phyloP scores from a whole-genome alignment of 2,329 filamentous ascomycete species.

The Aspergillus sp. region DNA sequence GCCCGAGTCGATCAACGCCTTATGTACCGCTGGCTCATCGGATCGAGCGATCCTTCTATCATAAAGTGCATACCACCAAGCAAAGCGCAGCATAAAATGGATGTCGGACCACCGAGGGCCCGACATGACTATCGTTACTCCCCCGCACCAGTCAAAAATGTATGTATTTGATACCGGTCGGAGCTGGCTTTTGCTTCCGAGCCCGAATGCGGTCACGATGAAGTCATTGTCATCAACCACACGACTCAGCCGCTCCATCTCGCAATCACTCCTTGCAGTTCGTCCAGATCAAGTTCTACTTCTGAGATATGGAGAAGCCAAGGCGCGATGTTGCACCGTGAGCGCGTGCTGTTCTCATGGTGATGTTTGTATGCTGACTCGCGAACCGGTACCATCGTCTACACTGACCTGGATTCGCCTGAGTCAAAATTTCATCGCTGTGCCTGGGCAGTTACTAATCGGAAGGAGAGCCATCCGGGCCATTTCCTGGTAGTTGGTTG shows the following conservation, averaged over 20 bases:
- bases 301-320: not conserved
- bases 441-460: not conserved
- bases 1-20: not conserved
- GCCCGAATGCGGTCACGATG: slow-evolving; percentile 11
- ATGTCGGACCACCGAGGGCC: not conserved
- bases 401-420: too few species aligned
- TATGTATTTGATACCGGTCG: not conserved
- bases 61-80: not conserved
- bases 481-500: too few species aligned
- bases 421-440: not conserved
- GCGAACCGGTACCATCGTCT: not conserved
- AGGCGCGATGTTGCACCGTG: not conserved
- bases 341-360: not conserved
- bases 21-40: not conserved
- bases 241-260: not conserved
- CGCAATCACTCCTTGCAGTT: not conserved
- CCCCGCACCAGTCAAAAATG: too few species aligned
- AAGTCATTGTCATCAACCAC: slow-evolving; percentile 14
- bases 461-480: not conserved
- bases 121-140: not conserved
- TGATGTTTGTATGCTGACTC: not conserved
- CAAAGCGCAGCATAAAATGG: not conserved
- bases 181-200: not conserved
- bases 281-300: not conserved
- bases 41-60: not conserved